These are phyloP conservation scores for Aspergillus sparsus DNA, from an alignment of 495 filamentous ascomycete genomes.

Conservation along the genomic window DNA sequence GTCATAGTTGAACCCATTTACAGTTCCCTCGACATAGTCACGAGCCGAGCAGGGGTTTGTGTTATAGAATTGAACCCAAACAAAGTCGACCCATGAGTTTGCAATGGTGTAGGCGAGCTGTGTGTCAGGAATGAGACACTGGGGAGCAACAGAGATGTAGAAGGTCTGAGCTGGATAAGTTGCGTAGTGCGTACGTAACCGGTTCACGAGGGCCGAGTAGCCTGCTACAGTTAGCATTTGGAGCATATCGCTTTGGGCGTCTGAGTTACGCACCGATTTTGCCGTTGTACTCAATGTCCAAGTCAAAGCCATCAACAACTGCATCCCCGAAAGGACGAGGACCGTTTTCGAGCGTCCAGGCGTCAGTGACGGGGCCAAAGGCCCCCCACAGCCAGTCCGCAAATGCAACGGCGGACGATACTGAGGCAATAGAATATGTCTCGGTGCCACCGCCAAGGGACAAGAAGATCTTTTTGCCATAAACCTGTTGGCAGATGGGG, in stretches of 20 bases:
- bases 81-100: conserved; percentile 57
- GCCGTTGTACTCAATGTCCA: conserved; percentile 60
- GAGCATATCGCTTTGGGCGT: neutral
- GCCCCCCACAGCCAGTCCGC: conserved; percentile 64
- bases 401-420: conserved; percentile 46
- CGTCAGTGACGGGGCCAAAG: conserved; percentile 55
- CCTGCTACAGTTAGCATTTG: conserved; percentile 24
- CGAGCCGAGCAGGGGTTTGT: conserved; percentile 55
- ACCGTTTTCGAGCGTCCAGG: conserved; percentile 34
- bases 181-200: conserved; percentile 54
- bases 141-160: conserved; percentile 66
- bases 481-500: conserved; percentile 56
- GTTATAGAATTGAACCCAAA: conserved; percentile 75
- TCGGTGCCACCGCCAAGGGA: conserved; percentile 61
- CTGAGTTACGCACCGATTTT: conserved; percentile 39
- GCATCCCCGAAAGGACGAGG: conserved; percentile 63
- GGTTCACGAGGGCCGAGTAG: conserved; percentile 49
- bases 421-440: conserved; percentile 40
- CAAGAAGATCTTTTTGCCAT: conserved; percentile 66
- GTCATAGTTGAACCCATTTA: conserved; percentile 62
- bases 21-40: conserved; percentile 43
- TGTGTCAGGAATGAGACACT: conserved; percentile 61
- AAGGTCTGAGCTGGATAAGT: conserved; percentile 46
- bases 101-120: conserved; percentile 56
- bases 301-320: conserved; percentile 71